Evolutionary conservation across 257 asterid species (phyloP).

Genomic region (Cinchona pubescens): DNA sequence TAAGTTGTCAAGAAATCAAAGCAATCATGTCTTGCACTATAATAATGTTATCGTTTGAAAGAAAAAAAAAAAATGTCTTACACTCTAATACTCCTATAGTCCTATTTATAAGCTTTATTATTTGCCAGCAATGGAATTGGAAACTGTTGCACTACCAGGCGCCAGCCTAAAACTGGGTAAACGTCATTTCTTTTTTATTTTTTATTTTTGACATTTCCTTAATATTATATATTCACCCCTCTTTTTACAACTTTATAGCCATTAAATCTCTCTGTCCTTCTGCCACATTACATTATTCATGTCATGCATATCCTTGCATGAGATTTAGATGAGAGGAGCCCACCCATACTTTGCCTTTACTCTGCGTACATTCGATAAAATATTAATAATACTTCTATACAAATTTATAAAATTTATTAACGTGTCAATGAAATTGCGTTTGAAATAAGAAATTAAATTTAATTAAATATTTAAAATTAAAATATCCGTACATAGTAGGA

Average conservation of each 20-base stretch:
- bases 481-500: no score
- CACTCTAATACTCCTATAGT: no score
- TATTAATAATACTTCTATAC: no score
- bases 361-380: background rate
- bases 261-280: constrained; percentile 7
- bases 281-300: background rate
- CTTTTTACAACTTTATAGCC: constrained; percentile 1
- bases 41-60: no score
- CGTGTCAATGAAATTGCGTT: no score
- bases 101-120: constrained; percentile 28
- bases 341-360: background rate
- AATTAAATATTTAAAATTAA: no score
- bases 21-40: no score
- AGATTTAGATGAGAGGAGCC: constrained; percentile 7
- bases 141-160: constrained; percentile 26
- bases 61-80: no score
- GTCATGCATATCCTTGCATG: constrained; percentile 2
- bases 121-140: constrained; percentile 43
- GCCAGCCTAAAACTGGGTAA: constrained; percentile 30
- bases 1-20: constrained; percentile 3
- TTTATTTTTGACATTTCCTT: no score
- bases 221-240: background rate
- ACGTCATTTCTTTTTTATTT: background rate
- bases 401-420: no score
- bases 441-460: no score